Conservation (phyloP, 2,329 filamentous ascomycete species). For the Hansfordia pulvinata region DNA sequence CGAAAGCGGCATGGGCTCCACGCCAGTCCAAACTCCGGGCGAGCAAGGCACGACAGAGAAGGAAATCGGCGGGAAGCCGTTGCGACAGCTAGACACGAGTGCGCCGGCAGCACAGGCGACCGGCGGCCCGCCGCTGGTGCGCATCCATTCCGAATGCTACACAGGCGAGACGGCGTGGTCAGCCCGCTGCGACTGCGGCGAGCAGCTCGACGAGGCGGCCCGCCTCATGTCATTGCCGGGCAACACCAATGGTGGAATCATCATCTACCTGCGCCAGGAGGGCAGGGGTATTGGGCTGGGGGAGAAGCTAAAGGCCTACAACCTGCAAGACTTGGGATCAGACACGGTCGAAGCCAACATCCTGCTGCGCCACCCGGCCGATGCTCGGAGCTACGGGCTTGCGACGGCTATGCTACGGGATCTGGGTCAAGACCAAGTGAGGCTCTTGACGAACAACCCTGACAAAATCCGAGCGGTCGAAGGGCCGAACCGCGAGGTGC, state of each 20-base stretch:
- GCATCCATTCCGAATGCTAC: constrained; percentile 97
- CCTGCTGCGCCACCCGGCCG: constrained; percentile 78
- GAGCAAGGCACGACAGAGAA: constrained; percentile 4
- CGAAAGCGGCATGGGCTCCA: constrained; percentile 48
- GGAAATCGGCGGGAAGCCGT: too few species aligned
- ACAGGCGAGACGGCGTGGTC: constrained; percentile 98
- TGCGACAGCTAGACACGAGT: constrained; percentile 3
- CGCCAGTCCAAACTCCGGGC: too few species aligned
- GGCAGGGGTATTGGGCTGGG: constrained; percentile 88
- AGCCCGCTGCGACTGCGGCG: constrained; percentile 91
- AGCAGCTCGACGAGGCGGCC: constrained; percentile 93
- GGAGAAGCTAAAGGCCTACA: constrained; percentile 96
- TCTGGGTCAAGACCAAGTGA: constrained; percentile 64
- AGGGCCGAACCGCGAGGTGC: constrained; percentile 75
- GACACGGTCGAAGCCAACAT: constrained; percentile 96
- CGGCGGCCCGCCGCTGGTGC: constrained; percentile 54
- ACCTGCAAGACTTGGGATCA: constrained; percentile 90
- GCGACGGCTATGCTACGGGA: constrained; percentile 90
- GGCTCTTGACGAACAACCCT: constrained; percentile 88
- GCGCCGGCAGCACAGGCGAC: constrained; percentile 5
- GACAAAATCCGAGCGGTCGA: constrained; percentile 94
- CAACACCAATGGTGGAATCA: constrained; percentile 61
- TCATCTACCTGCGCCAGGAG: constrained; percentile 92
- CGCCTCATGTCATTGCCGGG: constrained; percentile 71
- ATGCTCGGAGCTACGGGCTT: constrained; percentile 89